Evolutionary conservation across 129 eudicot genomes (phyloP), one percentile per base, ranked within the genome.

Genomic region (Escallonia rubra): DNA sequence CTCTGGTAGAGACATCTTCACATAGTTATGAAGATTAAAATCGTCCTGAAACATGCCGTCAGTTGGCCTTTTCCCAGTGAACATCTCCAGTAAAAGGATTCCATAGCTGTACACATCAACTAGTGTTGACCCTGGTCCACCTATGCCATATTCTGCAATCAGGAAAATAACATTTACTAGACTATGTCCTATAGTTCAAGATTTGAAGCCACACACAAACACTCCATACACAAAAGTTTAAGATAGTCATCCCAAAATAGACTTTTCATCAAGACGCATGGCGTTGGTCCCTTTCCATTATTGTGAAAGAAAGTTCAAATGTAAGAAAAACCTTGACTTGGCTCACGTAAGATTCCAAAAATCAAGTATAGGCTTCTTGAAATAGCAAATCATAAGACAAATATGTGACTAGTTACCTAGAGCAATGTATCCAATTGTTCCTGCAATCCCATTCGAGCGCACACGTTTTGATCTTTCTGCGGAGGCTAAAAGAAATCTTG

Each of bases 81-180:
- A 64, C 46, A 76, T 67, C 40, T 81, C 79, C 13, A 81, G 56
- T 43, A 76, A 34, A 9, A 80, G 53, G 64, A 80, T 80, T 13
- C 85, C 85, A 41, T 50, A 75, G 43, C 81, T 80, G 57, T 80
- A 80, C 40, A 76, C 66, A 71, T 73, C 75, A 4, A 74, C 78
- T 0, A 41, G 54, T 14, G 70, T 69, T 10, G 84, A 74, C 43
- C 48, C 67, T 68, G 52, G 62, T 5, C 55, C 63, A 12, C 85
- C 85, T 11, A 76, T 45, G 9, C 78, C 78, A 43, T 80, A 80
- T 47, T 80, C 81, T 80, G 77, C 57, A 71, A 50, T 5, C 1
- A 14, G 11, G 11, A 48, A 16, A 11, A 38, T 13, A 10, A 41
- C 13, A n/a, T 47, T 42, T 8, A 5, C 5, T 9, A 61, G 47